phyloP scores from a whole-genome alignment of 768 basidiomycete species.

The Pisolithus orientalis region DNA sequence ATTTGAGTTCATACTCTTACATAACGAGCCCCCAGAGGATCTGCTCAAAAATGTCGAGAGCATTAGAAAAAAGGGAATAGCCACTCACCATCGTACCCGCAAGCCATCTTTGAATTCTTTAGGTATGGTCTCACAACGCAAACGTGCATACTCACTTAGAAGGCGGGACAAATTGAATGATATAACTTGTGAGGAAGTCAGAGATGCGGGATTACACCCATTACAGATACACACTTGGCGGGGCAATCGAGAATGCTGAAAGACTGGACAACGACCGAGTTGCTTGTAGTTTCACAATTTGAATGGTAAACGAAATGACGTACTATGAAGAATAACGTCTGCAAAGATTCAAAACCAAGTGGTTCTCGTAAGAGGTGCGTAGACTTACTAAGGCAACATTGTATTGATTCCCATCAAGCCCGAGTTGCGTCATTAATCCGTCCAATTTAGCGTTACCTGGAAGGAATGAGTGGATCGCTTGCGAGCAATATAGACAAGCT shows the following conservation, averaged over 20 bases:
- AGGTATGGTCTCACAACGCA: neutral
- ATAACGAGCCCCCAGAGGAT: constrained; percentile 60
- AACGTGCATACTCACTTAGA: constrained; percentile 38
- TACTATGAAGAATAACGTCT: constrained; percentile 67
- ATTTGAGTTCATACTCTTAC: constrained; percentile 27
- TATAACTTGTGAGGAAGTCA: constrained; percentile 12
- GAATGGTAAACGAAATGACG: constrained; percentile 13
- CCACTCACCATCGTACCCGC: constrained; percentile 53
- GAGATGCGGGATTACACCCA: neutral
- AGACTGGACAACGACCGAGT: neutral
- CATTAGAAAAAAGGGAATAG: neutral
- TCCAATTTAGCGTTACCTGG: constrained; percentile 56
- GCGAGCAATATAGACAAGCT: neutral
- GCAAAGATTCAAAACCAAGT: neutral
- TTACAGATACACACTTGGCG: neutral
- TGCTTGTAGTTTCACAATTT: neutral
- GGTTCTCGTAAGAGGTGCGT: neutral
- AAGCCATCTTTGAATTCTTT: constrained; percentile 42
- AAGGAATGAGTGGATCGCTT: neutral
- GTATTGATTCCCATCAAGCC: constrained; percentile 51
- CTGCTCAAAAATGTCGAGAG: constrained; percentile 23
- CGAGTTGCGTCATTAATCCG: constrained; percentile 48
- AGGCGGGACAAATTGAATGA: constrained; percentile 58
- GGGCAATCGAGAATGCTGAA: neutral
- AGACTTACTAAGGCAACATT: constrained; percentile 55